A percentile compares a stretch with the other conserved stretches of the same genome.
Evolutionary conservation across 2,329 filamentous ascomycete species (phyloP).

Genomic region (Sarocladiaceae sp.): DNA sequence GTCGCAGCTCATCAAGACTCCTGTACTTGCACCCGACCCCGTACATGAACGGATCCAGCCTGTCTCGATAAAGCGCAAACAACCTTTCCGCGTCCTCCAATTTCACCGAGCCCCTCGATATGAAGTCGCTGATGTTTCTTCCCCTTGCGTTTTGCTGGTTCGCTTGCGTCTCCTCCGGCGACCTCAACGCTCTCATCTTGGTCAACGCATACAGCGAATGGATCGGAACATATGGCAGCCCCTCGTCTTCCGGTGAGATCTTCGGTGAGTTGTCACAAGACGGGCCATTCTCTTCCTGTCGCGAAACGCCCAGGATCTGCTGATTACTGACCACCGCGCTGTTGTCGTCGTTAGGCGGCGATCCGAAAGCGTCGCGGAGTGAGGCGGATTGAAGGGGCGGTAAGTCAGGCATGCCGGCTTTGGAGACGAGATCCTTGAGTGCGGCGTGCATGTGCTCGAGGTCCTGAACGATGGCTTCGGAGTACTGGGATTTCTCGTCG

Average conservation of each 20-base stretch:
- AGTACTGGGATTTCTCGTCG: slow-evolving; percentile 32
- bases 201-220: slow-evolving; percentile 33
- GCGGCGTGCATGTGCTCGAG: slow-evolving; percentile 1
- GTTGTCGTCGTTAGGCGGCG: slow-evolving; percentile 3
- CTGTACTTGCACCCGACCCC: slow-evolving; percentile 43
- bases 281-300: slow-evolving; percentile 13
- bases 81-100: slow-evolving; percentile 43
- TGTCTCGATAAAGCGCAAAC: slow-evolving; percentile 43
- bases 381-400: slow-evolving; percentile 9
- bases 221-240: slow-evolving; percentile 30
- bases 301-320: slow-evolving; percentile 3
- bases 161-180: slow-evolving; percentile 17
- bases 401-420: slow-evolving; percentile 12
- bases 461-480: slow-evolving; percentile 4
- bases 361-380: slow-evolving; percentile 8
- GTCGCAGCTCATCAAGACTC: slow-evolving; percentile 44
- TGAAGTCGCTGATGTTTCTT: slow-evolving; percentile 22
- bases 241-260: slow-evolving; percentile 23
- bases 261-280: slow-evolving; percentile 18
- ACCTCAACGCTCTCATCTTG: slow-evolving; percentile 28
- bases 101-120: slow-evolving; percentile 33
- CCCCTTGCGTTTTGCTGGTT: background rate
- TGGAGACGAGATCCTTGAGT: slow-evolving; percentile 6
- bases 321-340: background rate
- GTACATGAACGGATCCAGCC: slow-evolving; percentile 44